Conservation (phyloP, 163 green algal species). For the Volvox carteri region DNA sequence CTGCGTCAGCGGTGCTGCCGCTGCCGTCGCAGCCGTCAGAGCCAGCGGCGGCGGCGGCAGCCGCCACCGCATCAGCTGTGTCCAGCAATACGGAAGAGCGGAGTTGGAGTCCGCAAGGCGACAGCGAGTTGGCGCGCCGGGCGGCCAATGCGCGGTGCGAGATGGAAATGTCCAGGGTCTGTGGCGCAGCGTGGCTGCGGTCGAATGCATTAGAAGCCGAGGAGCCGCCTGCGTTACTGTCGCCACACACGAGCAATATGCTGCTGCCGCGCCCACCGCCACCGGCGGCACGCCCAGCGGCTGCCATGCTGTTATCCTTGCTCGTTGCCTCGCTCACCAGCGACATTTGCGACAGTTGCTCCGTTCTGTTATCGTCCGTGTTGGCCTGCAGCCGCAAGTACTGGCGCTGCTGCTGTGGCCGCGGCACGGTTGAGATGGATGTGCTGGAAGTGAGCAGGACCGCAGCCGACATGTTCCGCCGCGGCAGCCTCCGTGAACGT, state of each 20-base stretch:
- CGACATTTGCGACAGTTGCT: neutral
- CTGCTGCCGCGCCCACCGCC: neutral
- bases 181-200: neutral
- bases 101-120: neutral
- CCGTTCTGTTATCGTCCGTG: neutral
- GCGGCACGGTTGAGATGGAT: neutral
- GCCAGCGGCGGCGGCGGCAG: neutral
- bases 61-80: no score
- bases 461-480: neutral
- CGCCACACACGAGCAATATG: neutral
- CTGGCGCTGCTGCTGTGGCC: neutral
- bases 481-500: neutral
- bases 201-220: neutral
- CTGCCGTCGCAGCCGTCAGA: neutral
- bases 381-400: neutral
- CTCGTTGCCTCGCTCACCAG: neutral
- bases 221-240: neutral
- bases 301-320: neutral
- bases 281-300: neutral
- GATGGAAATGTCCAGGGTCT: neutral
- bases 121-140: neutral
- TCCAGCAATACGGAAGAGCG: neutral
- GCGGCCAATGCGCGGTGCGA: neutral
- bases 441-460: constrained; percentile 3
- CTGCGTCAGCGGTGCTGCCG: neutral